These are phyloP conservation scores for Penicillium parvum DNA, from an alignment of 495 filamentous ascomycete species.

Conservation along the genomic window DNA sequence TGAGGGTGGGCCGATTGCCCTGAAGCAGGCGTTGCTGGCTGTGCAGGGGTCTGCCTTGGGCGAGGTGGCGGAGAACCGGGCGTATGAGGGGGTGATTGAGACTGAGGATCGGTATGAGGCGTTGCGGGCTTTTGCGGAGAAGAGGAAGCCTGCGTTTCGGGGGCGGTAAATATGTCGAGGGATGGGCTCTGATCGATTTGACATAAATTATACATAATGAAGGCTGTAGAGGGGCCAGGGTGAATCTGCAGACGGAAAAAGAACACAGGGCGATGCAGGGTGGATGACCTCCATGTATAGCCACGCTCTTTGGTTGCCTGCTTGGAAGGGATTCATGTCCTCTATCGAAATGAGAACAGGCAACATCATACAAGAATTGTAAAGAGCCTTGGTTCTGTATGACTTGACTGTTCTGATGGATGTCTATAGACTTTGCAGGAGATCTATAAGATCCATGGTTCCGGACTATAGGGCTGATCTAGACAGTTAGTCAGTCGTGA, in stretches of 20 bases:
- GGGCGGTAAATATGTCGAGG: conserved; percentile 41
- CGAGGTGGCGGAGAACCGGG: conserved; percentile 68
- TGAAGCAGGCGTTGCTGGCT: conserved; percentile 67
- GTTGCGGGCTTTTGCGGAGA: conserved; percentile 80
- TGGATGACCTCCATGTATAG: neutral
- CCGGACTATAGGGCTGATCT: no score
- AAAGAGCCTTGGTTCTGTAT: no score
- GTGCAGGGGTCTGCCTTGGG: conserved; percentile 55
- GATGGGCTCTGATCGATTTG: neutral
- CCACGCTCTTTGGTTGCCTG: no score
- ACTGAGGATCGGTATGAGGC: conserved; percentile 87
- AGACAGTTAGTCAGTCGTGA: no score
- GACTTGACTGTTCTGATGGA: no score
- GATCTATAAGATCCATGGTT: no score
- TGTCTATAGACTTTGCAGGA: no score
- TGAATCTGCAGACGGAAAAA: no score
- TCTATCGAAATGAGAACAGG: no score
- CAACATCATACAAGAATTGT: no score
- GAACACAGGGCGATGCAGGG: neutral
- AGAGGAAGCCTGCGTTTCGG: conserved; percentile 80
- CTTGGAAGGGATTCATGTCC: no score
- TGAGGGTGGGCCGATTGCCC: conserved; percentile 77
- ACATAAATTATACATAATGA: no score
- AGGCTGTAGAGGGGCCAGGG: neutral
- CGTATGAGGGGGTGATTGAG: conserved; percentile 72